These are phyloP conservation scores for Gynochthodes officinalis DNA, from an alignment of 257 asterid genomes.

Conservation along the genomic window DNA sequence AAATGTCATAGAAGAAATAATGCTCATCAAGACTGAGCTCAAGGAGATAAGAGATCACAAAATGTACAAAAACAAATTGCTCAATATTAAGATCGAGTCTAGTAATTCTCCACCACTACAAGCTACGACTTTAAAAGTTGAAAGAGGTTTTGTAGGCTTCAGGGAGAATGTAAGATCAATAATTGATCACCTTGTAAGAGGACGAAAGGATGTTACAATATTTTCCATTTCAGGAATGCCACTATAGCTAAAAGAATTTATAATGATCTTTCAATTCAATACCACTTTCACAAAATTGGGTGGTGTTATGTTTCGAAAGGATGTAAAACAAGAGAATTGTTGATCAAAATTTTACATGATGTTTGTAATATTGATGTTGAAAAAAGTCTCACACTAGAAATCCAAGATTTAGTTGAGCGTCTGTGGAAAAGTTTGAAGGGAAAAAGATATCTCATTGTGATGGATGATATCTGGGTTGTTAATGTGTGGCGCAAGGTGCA, in stretches of 20 bases:
- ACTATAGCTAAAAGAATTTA: too few species aligned
- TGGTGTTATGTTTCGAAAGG: too few species aligned
- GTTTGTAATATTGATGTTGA: neutral
- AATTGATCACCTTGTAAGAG: neutral
- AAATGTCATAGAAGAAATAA: too few species aligned
- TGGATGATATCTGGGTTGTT: too few species aligned
- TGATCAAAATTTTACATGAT: too few species aligned
- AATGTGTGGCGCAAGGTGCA: too few species aligned
- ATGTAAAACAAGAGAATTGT: neutral
- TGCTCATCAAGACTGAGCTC: neutral
- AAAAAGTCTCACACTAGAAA: neutral
- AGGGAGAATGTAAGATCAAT: neutral
- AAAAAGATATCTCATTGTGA: too few species aligned
- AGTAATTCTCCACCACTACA: too few species aligned
- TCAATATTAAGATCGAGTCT: neutral
- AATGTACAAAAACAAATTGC: neutral
- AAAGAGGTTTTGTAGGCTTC: neutral
- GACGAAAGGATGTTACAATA: neutral
- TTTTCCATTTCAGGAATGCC: neutral
- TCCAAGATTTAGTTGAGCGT: neutral
- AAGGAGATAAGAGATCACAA: neutral
- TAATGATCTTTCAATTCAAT: too few species aligned
- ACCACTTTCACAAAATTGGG: too few species aligned
- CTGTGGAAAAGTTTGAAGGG: too few species aligned
- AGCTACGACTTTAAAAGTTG: neutral